Base-by-base conservation (phyloP, 768 basidiomycete genomes). In the Tulasnella calospora region DNA sequence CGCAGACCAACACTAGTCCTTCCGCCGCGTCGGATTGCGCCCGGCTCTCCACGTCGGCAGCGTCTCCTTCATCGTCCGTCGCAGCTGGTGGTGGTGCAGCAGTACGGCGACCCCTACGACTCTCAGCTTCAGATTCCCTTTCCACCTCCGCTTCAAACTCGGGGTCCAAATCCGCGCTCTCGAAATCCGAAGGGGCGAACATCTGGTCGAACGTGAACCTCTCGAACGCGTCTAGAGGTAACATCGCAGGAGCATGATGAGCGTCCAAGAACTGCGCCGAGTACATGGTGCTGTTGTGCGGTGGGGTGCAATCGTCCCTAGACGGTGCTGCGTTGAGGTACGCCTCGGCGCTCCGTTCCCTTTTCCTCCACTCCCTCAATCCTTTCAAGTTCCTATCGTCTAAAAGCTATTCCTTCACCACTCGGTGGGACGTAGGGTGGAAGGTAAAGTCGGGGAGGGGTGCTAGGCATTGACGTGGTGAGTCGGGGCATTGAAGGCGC, bases 371-470 rank as follows among this genome's bases (percentile, higher is more conserved):
- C 19, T n/a, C 4, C 13, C 36, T 35, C 27, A 71, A 70, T 6
- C 5, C 21, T 27, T 78, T 38, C 23, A 72, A 30, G 4, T 19
- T 72, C n/a, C 8, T 10, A 6, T 67, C 36, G n/a, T 47, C 67
- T 36, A 36, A 77, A n/a, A 71, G 9, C 44, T 67, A 41, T 19
- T 77, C 76, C 30, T 41, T 57, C 36, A 77, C 30, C 19, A 38
- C 76, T 5, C 76, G 38, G 33, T 77, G 76, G 27, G 76, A 77
- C 47, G 76, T 72, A 15, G 76, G 69, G 12, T 77, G 69, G 38
- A 77, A 77, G 33, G 27, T 41, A 13, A 36, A 57, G 70, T 70
- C 71, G 13, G 15, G 35, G 40, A 73, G 6, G 30, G 46, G 36
- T 6, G n/a, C 33, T 23, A 47, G 19, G 17, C 17, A 7, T 44